Percentiles rank a stretch among this genome's conserved stretches.
Evolutionary conservation across 306 rosid genomes (phyloP).

Genomic region (Ceratonia siliqua): DNA sequence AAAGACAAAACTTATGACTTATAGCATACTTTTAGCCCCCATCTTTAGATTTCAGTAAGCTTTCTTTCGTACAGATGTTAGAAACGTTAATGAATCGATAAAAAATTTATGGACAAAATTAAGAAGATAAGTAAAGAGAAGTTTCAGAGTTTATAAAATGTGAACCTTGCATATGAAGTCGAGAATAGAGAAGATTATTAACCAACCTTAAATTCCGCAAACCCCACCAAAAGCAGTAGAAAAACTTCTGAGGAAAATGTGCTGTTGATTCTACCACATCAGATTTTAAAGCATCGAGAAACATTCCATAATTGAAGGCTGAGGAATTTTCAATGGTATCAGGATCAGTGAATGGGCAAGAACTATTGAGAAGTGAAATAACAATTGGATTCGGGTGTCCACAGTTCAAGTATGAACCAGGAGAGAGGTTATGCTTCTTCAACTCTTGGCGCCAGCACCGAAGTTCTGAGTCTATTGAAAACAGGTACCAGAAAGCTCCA

Average conservation of each 20-base stretch:
- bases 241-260: slow-evolving; percentile 60
- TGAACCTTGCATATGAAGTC: slow-evolving; percentile 14
- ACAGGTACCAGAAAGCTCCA: slow-evolving; percentile 85
- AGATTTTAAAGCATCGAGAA: slow-evolving; percentile 57
- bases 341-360: slow-evolving; percentile 51
- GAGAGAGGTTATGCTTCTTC: background rate
- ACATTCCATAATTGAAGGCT: slow-evolving; percentile 67
- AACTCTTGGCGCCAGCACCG: slow-evolving; percentile 56
- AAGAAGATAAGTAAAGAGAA: background rate
- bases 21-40: background rate
- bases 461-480: slow-evolving; percentile 58
- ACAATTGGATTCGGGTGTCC: rapidly evolving
- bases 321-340: slow-evolving; percentile 20
- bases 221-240: slow-evolving; percentile 97
- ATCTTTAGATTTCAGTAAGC: background rate
- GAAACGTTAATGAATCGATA: background rate
- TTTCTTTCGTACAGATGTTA: slow-evolving; percentile 1
- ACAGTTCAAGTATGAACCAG: slow-evolving; percentile 31
- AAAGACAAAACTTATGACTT: background rate
- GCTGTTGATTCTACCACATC: slow-evolving; percentile 38
- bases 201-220: slow-evolving; percentile 75
- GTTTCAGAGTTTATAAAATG: slow-evolving; percentile 1
- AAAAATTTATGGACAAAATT: background rate
- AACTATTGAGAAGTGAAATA: background rate
- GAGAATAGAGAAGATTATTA: background rate